Conservation (phyloP, 1,284 basidiomycete species). For the Trichosporon coremiiforme region DNA sequence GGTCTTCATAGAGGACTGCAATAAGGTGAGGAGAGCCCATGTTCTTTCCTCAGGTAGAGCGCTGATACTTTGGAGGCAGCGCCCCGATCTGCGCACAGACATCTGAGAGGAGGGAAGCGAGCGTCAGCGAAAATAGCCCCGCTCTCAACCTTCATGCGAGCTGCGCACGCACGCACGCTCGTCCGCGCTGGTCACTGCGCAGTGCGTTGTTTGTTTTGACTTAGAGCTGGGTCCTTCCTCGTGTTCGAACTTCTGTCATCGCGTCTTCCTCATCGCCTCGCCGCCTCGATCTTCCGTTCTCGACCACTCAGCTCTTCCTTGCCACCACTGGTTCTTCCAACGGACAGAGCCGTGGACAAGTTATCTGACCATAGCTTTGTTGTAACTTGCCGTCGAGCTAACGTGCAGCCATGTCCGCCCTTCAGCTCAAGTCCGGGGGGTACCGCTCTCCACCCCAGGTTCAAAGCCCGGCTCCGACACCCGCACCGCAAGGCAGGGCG, state of each 20-base stretch:
- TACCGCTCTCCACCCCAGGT: slow-evolving; percentile 6
- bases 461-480: neutral
- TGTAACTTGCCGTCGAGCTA: too few relatives aligned
- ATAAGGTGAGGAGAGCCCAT: too few relatives aligned
- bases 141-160: neutral
- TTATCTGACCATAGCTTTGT: too few relatives aligned
- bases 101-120: neutral
- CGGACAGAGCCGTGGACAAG: too few relatives aligned
- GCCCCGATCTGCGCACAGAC: slow-evolving; percentile 9
- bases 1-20: too few relatives aligned
- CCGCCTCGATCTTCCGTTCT: neutral
- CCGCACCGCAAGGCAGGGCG: neutral
- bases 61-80: neutral
- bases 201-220: neutral
- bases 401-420: neutral
- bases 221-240: neutral
- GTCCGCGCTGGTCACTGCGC: neutral
- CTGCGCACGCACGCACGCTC: neutral
- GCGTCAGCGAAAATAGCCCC: neutral
- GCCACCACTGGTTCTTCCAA: too few relatives aligned
- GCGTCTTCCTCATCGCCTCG: neutral
- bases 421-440: neutral
- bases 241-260: neutral
- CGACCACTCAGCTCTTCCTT: neutral
- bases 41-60: neutral